phyloP scores from a whole-genome alignment of 2,329 filamentous ascomycete genomes.

The Sporothrix dimorphospora region DNA sequence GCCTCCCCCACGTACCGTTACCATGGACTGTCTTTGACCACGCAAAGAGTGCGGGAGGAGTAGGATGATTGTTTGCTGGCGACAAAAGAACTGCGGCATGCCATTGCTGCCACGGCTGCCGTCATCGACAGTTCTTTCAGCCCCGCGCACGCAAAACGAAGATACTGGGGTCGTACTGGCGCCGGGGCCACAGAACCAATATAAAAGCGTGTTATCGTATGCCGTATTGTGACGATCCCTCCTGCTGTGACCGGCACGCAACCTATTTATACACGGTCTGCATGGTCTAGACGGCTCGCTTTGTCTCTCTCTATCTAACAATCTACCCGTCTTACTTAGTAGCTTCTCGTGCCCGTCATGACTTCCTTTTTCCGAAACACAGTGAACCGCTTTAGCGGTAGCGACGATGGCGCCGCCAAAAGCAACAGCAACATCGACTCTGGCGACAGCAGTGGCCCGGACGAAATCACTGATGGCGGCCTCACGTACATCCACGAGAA shows the following conservation, averaged over 20 bases:
- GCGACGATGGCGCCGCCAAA: neutral
- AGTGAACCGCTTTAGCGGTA: neutral
- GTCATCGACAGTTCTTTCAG: conserved; percentile 5
- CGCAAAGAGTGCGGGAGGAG: no score
- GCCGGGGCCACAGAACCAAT: neutral
- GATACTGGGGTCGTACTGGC: neutral
- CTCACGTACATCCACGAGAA: conserved; percentile 30
- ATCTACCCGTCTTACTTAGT: conserved; percentile 9
- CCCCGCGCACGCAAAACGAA: neutral
- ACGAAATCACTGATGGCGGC: conserved; percentile 24
- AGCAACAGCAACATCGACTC: neutral
- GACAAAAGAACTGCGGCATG: neutral
- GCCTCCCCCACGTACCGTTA: neutral
- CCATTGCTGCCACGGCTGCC: conserved; percentile 9
- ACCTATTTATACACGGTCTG: neutral
- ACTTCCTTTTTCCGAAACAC: conserved; percentile 1
- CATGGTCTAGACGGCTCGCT: neutral
- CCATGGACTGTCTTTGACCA: neutral
- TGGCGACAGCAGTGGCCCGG: neutral
- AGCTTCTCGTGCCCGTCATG: neutral
- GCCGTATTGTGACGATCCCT: neutral
- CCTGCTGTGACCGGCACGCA: neutral
- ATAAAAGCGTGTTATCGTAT: neutral
- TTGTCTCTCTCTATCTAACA: neutral
- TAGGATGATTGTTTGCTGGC: neutral